These are phyloP conservation scores for Gymnopus androsaceus DNA, from an alignment of 1,284 basidiomycete species.

Conservation along the genomic window DNA sequence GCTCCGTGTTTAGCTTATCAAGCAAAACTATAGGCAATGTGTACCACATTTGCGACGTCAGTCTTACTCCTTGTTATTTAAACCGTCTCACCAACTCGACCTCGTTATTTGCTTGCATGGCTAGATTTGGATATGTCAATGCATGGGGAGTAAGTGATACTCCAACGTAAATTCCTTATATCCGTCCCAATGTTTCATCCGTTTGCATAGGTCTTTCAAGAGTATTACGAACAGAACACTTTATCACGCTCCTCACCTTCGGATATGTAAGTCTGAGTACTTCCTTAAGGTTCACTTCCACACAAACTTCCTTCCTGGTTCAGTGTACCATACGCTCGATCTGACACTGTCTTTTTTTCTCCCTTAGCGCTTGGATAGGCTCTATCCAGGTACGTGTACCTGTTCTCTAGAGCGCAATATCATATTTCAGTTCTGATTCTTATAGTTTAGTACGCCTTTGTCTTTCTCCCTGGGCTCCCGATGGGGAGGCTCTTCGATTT, in stretches of 20 bases:
- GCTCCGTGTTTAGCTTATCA: not conserved
- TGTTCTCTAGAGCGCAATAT: not conserved
- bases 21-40: conserved; percentile 12
- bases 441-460: conserved; percentile 17
- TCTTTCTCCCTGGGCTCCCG: conserved; percentile 21
- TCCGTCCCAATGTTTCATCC: not conserved
- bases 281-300: not conserved
- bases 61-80: not conserved
- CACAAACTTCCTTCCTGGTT: no score
- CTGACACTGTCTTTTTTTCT: not conserved
- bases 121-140: conserved; percentile 8
- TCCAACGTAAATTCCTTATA: not conserved
- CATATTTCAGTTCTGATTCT: not conserved
- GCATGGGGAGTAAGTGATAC: conserved; percentile 6
- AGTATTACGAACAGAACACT: conserved; percentile 24
- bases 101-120: not conserved
- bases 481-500: conserved; percentile 48
- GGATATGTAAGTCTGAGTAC: conserved; percentile 23
- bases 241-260: conserved; percentile 29
- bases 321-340: no score
- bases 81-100: not conserved
- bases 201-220: not conserved
- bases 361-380: conserved; percentile 32
- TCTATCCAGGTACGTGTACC: conserved; percentile 30
- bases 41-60: conserved; percentile 20